phyloP scores from a whole-genome alignment of 2,329 filamentous ascomycete species.

The Aspergillus uvarum region DNA sequence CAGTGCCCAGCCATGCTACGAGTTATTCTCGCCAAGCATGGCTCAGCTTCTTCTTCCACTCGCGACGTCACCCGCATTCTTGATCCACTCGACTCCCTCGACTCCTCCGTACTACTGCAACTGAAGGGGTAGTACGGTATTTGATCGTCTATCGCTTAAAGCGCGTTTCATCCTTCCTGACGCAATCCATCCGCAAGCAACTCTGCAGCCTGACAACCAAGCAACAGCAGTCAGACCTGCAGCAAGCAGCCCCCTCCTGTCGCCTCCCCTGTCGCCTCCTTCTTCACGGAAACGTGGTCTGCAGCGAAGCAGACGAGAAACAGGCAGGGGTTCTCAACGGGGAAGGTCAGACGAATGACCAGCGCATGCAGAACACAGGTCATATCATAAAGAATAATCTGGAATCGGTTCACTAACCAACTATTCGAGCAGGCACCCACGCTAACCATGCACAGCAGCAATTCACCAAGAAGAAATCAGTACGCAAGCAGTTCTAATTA shows the following conservation, averaged over 20 bases:
- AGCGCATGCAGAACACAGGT: constrained; percentile 3
- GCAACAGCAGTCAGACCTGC: not conserved
- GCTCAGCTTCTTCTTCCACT: not conserved
- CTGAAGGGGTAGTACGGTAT: no score
- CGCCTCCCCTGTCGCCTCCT: not conserved
- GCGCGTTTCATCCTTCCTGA: not conserved
- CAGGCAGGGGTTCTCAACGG: not conserved
- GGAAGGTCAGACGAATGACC: constrained; percentile 2
- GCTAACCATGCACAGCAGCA: not conserved
- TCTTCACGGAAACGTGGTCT: not conserved
- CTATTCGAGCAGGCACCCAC: not conserved
- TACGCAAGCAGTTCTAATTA: not conserved
- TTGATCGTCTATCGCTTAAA: not conserved
- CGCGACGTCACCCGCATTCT: not conserved
- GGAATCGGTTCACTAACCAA: not conserved
- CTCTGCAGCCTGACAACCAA: not conserved
- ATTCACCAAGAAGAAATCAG: not conserved
- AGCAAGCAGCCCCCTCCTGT: not conserved
- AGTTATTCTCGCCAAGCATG: constrained; percentile 3
- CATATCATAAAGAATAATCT: not conserved
- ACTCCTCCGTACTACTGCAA: no score
- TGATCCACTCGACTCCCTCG: no score
- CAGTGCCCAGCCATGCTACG: not conserved
- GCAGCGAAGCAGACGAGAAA: not conserved
- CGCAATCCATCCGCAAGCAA: not conserved